Evolutionary conservation across 495 filamentous ascomycete species (phyloP).

Genomic region (Penicillium desertorum): DNA sequence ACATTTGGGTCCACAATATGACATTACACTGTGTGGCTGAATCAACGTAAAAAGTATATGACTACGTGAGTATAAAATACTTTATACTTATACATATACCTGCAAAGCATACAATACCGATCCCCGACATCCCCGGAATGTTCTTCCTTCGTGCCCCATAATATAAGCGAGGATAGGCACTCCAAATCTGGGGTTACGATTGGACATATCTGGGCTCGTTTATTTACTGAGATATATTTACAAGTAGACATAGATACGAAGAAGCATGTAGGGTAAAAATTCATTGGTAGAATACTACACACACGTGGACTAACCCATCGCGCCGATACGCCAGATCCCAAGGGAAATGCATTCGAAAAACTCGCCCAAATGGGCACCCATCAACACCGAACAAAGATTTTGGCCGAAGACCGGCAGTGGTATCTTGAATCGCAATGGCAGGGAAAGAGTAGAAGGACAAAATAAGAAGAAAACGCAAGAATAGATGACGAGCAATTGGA

Average conservation of each 20-base stretch:
- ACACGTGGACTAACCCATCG: slow-evolving; percentile 6
- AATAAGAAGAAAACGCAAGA: slow-evolving; percentile 3
- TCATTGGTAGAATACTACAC: slow-evolving; percentile 5
- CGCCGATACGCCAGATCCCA: slow-evolving; percentile 16
- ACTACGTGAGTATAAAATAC: neutral
- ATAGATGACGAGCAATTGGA: slow-evolving; percentile 1
- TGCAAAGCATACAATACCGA: neutral
- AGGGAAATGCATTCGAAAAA: slow-evolving; percentile 7
- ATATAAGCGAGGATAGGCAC: neutral
- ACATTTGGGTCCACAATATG: neutral
- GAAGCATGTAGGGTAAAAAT: neutral
- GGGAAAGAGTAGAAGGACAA: neutral
- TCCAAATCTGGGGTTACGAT: neutral
- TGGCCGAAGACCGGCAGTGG: slow-evolving; percentile 13
- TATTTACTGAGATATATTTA: neutral
- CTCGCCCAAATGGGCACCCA: slow-evolving; percentile 6
- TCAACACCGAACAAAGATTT: slow-evolving; percentile 21
- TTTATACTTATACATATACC: neutral
- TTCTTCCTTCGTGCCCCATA: neutral
- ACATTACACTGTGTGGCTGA: neutral
- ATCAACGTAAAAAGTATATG: neutral
- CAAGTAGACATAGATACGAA: neutral
- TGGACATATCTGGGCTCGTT: neutral
- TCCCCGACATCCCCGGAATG: neutral
- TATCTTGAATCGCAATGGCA: slow-evolving; percentile 20